Conservation (phyloP, 2,329 filamentous ascomycete genomes). For the Didymella segeticola region DNA sequence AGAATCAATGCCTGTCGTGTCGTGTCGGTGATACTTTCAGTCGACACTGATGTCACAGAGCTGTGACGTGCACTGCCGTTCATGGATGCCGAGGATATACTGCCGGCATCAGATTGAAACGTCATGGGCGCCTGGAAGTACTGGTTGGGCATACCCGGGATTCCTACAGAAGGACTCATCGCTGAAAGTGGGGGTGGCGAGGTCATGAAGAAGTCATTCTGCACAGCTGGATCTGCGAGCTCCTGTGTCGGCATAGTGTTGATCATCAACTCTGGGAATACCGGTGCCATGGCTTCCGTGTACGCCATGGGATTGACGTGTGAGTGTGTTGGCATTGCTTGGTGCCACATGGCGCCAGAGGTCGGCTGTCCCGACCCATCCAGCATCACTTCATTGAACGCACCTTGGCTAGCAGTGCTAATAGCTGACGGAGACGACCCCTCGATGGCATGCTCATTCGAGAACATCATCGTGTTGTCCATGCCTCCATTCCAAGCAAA, state of each 20-base stretch:
- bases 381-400: conserved; percentile 88
- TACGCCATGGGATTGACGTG: conserved; percentile 72
- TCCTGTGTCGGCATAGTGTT: conserved; percentile 78
- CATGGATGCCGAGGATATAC: conserved; percentile 70
- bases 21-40: conserved; percentile 70
- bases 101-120: conserved; percentile 71
- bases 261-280: conserved; percentile 75
- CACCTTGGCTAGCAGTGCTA: conserved; percentile 91
- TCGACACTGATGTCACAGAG: conserved; percentile 66
- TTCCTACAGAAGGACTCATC: conserved; percentile 70
- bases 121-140: conserved; percentile 71
- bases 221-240: conserved; percentile 71
- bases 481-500: conserved; percentile 88
- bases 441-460: conserved; percentile 82
- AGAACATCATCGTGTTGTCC: conserved; percentile 67
- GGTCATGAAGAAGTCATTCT: conserved; percentile 76
- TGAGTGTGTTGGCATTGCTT: conserved; percentile 68
- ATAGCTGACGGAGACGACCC: conserved; percentile 95
- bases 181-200: conserved; percentile 78
- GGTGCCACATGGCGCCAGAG: conserved; percentile 49
- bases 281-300: conserved; percentile 73
- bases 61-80: conserved; percentile 69
- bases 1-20: conserved; percentile 68
- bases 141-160: conserved; percentile 67
- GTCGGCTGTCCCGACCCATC: conserved; percentile 66